Evolutionary conservation across 1,139 yeast genomes (phyloP), one percentile per base, ranked within the genome.

Genomic region (Candida tetrigidarum): DNA sequence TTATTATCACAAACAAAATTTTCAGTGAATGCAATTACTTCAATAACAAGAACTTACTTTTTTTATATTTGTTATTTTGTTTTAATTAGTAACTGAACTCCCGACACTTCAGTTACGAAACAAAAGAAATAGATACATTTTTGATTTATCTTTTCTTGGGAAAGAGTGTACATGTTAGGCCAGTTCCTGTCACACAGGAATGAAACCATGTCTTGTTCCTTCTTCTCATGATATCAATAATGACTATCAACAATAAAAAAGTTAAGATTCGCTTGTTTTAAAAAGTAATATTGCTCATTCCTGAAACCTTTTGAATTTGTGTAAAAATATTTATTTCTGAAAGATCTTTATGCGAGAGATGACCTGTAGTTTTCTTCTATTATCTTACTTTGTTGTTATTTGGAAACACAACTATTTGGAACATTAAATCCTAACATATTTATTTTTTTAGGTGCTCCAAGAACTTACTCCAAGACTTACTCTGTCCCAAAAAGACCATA

Each of bases 401-500:
- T n/a, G n/a, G n/a, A n/a, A n/a, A n/a, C n/a, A n/a, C n/a, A n/a
- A n/a, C n/a, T n/a, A n/a, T n/a, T n/a, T n/a, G n/a, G n/a, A n/a
- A n/a, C n/a, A n/a, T n/a, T n/a, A n/a, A n/a, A 53, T 60, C 52
- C 74, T 69, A 69, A 68, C 74, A 52, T 25, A n/a, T n/a, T n/a
- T n/a, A n/a, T 30, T 28, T 42, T 4, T 32, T 20, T 57, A 86
- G 93, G 93, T 82, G 95, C 96, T 66, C 98, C 99, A 82, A 88
- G 96, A 84, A 89, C 96, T 74, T 86, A 91, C 89, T 92, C 98
- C 67, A 93, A 93, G 92, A 93, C 99, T 70, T 92, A 89, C 90
- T 80, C 97, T 71, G 96, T 92, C 76, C 99, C 99, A 83, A 90
- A 90, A 86, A 90, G 96, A 78, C 97, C 97, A 58, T 93, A 86